A percentile compares a stretch with the other conserved stretches of the same genome.
These are phyloP conservation scores for Tephrocybe sp. DNA, from an alignment of 768 basidiomycete genomes.

Conservation along the genomic window DNA sequence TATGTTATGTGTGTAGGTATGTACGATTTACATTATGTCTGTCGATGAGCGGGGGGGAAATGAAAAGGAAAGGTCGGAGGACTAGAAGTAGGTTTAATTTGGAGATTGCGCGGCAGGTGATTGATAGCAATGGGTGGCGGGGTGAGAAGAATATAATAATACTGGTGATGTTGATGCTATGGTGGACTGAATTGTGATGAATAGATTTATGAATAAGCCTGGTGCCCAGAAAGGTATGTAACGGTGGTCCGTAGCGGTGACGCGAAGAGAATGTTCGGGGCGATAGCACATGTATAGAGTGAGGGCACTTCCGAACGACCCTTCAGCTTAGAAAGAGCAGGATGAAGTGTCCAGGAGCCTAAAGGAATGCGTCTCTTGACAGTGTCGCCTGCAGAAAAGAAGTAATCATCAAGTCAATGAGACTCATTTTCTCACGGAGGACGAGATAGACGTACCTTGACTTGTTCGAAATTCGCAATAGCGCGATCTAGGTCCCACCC, in stretches of 20 bases:
- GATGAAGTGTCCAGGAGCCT: conserved; percentile 10
- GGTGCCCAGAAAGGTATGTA: background rate
- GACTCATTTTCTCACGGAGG: conserved; percentile 6
- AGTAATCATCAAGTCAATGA: conserved; percentile 21
- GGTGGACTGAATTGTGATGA: conserved; percentile 1
- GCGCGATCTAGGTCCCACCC: conserved; percentile 84
- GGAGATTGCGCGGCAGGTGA: background rate
- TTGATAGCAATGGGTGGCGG: conserved; percentile 2
- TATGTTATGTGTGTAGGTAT: background rate
- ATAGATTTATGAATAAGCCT: background rate
- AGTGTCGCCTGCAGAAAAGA: conserved; percentile 40
- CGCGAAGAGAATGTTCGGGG: conserved; percentile 10
- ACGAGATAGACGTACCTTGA: conserved; percentile 63
- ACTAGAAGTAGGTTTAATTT: background rate
- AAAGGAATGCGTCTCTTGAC: conserved; percentile 56
- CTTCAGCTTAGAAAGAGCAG: background rate
- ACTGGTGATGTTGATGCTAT: conserved; percentile 10
- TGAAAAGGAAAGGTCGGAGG: background rate
- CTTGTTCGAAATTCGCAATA: conserved; percentile 81
- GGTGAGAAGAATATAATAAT: conserved; percentile 1
- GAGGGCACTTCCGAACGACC: background rate
- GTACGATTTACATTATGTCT: conserved; percentile 17
- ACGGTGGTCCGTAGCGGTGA: background rate
- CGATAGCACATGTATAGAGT: background rate
- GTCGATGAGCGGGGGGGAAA: background rate